These are phyloP conservation scores for Zalerion maritima DNA, from an alignment of 495 filamentous ascomycete genomes.

Conservation along the genomic window DNA sequence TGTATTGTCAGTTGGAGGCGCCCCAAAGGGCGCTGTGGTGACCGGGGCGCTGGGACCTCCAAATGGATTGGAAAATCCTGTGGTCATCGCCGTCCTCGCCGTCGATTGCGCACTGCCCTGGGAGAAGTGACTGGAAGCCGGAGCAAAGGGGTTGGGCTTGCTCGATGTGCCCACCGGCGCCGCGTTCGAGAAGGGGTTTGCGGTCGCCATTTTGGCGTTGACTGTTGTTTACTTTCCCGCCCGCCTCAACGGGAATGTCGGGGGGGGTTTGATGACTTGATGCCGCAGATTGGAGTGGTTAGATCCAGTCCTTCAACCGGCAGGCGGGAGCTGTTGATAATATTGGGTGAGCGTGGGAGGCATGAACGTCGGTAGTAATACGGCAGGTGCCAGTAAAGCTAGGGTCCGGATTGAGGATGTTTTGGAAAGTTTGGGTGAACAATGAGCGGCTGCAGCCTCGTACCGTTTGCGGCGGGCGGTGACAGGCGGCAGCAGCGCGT, in stretches of 20 bases:
- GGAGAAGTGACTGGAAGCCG: background rate
- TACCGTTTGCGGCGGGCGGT: no score
- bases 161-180: background rate
- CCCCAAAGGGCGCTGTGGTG: background rate
- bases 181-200: background rate
- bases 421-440: no score
- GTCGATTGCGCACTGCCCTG: background rate
- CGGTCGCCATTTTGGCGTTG: background rate
- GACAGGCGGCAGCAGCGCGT: no score
- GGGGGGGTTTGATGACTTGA: background rate
- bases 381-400: no score
- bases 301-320: background rate
- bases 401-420: no score
- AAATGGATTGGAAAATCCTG: constrained; percentile 3
- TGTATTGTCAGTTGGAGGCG: constrained; percentile 2
- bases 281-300: background rate
- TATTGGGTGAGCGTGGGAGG: no score
- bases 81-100: background rate
- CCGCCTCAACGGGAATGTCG: no score
- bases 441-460: no score
- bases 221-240: background rate
- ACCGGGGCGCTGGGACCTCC: constrained; percentile 2
- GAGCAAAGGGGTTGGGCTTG: background rate
- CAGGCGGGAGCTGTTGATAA: background rate
- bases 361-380: no score